Percentiles rank a stretch among this genome's conserved stretches.
These are phyloP conservation scores for Papilionanthe hybrid DNA, from an alignment of 116 monocot genomes.

Conservation along the genomic window DNA sequence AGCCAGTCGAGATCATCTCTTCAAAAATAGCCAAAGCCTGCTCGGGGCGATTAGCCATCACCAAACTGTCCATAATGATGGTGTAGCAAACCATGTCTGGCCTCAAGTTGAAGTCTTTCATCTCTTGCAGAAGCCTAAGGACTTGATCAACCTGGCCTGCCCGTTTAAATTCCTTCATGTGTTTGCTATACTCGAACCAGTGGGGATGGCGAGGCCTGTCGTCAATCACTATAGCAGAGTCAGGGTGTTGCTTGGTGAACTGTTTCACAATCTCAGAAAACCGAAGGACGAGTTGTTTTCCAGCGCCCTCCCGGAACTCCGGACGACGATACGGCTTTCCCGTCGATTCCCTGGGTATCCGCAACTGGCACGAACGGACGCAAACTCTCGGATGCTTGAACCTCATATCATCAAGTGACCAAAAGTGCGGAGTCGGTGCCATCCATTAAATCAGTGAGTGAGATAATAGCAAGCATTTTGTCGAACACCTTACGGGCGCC, in stretches of 20 bases:
- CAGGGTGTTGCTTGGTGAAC: not conserved
- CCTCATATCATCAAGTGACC: not conserved
- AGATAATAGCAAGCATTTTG: not conserved
- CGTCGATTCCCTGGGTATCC: not conserved
- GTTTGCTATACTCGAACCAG: conserved; percentile 18
- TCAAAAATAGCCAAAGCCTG: conserved; percentile 19
- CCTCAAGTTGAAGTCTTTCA: conserved; percentile 13
- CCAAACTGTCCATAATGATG: conserved; percentile 19
- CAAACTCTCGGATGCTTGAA: not conserved
- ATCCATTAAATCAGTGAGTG: not conserved
- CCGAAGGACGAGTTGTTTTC: not conserved
- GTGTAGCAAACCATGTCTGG: conserved; percentile 24
- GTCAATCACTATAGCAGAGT: not conserved
- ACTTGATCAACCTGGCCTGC: conserved; percentile 16
- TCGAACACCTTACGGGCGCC: conserved; percentile 3
- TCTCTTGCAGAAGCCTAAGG: conserved; percentile 23
- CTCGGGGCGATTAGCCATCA: not conserved
- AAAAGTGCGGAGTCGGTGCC: not conserved
- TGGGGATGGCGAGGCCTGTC: conserved; percentile 14
- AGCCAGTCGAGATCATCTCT: conserved; percentile 18
- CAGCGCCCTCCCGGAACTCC: not conserved
- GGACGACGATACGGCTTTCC: not conserved
- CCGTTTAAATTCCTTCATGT: conserved; percentile 19
- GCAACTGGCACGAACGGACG: not conserved
- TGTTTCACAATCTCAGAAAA: conserved; percentile 15